phyloP scores from a whole-genome alignment of 2,329 filamentous ascomycete species.

The Colletotrichum orchidophilum region DNA sequence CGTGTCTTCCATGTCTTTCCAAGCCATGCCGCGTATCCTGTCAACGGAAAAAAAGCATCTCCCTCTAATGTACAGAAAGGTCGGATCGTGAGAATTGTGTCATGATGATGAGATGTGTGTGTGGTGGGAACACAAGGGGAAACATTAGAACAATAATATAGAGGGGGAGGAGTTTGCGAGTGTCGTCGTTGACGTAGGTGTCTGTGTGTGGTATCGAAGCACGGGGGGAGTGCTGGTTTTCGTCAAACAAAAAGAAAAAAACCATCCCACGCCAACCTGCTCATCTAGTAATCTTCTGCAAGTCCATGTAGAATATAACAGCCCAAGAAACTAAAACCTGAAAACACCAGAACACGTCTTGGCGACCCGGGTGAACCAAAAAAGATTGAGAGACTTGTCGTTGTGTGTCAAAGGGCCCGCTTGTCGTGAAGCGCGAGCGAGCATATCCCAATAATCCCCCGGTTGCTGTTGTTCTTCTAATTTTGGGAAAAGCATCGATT shows the following conservation, averaged over 20 bases:
- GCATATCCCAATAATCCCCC: background rate
- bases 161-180: conserved; percentile 22
- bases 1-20: conserved; percentile 35
- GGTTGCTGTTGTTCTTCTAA: conserved; percentile 16
- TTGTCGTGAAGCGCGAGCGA: background rate
- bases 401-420: background rate
- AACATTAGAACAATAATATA: conserved; percentile 36
- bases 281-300: conserved; percentile 15
- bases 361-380: background rate
- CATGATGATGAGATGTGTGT: background rate
- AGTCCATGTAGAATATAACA: background rate
- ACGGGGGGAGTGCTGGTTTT: conserved; percentile 10
- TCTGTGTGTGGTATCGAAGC: conserved; percentile 22
- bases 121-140: background rate
- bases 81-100: conserved; percentile 23
- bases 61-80: conserved; percentile 34
- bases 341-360: conserved; percentile 15
- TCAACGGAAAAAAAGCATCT: conserved; percentile 29
- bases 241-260: conserved; percentile 17
- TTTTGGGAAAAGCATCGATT: conserved; percentile 23
- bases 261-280: conserved; percentile 11
- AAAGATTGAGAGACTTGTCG: background rate
- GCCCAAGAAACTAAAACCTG: conserved; percentile 16
- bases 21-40: conserved; percentile 33
- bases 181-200: conserved; percentile 18